Conservation (phyloP, 2,329 filamentous ascomycete species). For the Coleophoma eucalyptorum region DNA sequence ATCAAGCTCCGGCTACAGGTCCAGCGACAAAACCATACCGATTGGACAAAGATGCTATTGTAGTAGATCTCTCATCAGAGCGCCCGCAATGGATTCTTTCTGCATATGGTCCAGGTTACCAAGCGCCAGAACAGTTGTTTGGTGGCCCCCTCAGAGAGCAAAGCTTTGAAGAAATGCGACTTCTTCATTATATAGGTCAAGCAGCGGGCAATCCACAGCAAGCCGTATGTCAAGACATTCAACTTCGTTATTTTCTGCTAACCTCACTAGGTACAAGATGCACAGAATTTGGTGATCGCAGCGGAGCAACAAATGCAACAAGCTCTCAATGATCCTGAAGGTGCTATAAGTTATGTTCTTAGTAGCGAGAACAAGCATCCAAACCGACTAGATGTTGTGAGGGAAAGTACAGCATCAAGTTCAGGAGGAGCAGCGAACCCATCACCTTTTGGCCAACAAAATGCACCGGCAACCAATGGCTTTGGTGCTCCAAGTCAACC, state of each 20-base stretch:
- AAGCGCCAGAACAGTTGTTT: constrained; percentile 79
- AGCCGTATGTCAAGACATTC: constrained; percentile 23
- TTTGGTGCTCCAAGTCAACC: constrained; percentile 5
- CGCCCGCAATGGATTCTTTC: constrained; percentile 83
- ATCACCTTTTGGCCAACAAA: constrained; percentile 8
- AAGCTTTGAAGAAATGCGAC: constrained; percentile 81
- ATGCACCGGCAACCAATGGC: background rate
- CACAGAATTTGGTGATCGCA: constrained; percentile 57
- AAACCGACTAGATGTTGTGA: constrained; percentile 65
- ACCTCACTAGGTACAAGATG: constrained; percentile 49
- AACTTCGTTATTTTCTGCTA: too few relatives aligned
- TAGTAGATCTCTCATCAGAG: constrained; percentile 64
- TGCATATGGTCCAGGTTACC: constrained; percentile 73
- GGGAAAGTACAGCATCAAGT: constrained; percentile 36
- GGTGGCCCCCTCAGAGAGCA: constrained; percentile 76
- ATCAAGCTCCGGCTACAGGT: constrained; percentile 1
- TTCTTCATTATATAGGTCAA: constrained; percentile 69
- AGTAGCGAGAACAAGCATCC: constrained; percentile 67
- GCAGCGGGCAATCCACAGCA: constrained; percentile 56
- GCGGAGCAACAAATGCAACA: constrained; percentile 69
- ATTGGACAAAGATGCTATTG: constrained; percentile 46
- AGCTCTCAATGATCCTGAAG: constrained; percentile 65
- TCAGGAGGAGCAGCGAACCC: constrained; percentile 4
- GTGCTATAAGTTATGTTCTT: constrained; percentile 67
- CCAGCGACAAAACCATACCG: constrained; percentile 16